Conservation (phyloP, 2,329 filamentous ascomycete genomes). For the Diaporthe sp. region DNA sequence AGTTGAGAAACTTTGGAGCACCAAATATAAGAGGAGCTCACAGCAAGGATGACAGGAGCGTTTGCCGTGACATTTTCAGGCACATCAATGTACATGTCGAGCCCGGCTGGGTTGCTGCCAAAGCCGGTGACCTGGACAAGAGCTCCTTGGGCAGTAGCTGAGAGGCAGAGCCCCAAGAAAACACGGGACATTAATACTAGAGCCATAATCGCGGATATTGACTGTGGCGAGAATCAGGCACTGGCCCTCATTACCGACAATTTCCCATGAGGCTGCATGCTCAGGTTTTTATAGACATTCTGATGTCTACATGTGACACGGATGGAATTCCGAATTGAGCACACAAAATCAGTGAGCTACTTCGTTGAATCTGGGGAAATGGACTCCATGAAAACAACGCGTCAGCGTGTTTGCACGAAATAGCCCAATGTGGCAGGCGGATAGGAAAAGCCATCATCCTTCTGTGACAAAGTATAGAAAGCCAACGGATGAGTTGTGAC, state of each 20-base stretch:
- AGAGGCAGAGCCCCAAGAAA: background rate
- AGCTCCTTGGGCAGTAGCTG: background rate
- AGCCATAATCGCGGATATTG: background rate
- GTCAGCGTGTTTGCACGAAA: background rate
- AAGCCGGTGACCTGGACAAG: background rate
- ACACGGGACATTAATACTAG: background rate
- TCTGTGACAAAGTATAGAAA: background rate
- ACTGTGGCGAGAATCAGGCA: too few relatives aligned
- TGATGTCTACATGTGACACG: background rate
- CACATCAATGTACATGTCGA: constrained; percentile 2
- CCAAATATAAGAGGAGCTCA: background rate
- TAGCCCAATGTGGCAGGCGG: background rate
- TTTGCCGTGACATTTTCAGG: background rate
- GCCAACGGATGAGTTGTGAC: background rate
- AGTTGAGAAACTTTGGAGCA: too few relatives aligned
- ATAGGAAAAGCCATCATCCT: background rate
- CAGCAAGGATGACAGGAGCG: constrained; percentile 6
- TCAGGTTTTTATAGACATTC: background rate
- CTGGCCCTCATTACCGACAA: too few relatives aligned
- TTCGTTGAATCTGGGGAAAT: background rate
- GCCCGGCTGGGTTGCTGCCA: background rate
- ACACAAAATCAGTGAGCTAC: too few relatives aligned
- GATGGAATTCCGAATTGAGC: background rate
- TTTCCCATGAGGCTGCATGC: background rate
- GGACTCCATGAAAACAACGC: background rate